phyloP scores from a whole-genome alignment of 2,329 filamentous ascomycete species.

The Fusarium citri region DNA sequence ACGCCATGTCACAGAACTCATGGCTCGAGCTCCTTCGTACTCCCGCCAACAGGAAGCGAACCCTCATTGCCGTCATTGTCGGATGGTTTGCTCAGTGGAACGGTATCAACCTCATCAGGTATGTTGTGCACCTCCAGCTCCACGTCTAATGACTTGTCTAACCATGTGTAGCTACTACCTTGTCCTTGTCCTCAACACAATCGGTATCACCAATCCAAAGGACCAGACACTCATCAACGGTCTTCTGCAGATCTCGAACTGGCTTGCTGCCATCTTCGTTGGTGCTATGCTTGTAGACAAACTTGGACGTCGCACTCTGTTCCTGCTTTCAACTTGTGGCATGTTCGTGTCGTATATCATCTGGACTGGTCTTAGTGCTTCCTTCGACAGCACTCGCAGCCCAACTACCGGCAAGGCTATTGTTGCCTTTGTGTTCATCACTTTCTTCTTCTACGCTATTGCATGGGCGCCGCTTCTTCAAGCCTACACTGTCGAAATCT shows the following conservation, averaged over 20 bases:
- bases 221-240: conserved; percentile 49
- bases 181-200: conserved; percentile 53
- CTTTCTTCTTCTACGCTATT: conserved; percentile 53
- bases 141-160: background rate
- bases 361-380: conserved; percentile 47
- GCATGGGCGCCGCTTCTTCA: conserved; percentile 51
- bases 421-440: conserved; percentile 55
- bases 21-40: conserved; percentile 55
- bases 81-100: conserved; percentile 42
- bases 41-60: conserved; percentile 47
- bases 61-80: conserved; percentile 37
- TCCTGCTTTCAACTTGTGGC: conserved; percentile 52
- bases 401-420: conserved; percentile 45
- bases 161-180: conserved; percentile 49
- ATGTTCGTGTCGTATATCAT: conserved; percentile 53
- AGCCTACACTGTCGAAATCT: conserved; percentile 47
- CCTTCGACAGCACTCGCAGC: conserved; percentile 33
- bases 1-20: conserved; percentile 51
- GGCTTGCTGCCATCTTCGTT: conserved; percentile 52
- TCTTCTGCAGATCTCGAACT: conserved; percentile 52
- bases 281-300: conserved; percentile 55
- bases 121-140: background rate
- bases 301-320: conserved; percentile 55
- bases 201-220: conserved; percentile 54
- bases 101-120: conserved; percentile 37